Conservation (phyloP, 768 basidiomycete species). For the Tylopilus intermedius region DNA sequence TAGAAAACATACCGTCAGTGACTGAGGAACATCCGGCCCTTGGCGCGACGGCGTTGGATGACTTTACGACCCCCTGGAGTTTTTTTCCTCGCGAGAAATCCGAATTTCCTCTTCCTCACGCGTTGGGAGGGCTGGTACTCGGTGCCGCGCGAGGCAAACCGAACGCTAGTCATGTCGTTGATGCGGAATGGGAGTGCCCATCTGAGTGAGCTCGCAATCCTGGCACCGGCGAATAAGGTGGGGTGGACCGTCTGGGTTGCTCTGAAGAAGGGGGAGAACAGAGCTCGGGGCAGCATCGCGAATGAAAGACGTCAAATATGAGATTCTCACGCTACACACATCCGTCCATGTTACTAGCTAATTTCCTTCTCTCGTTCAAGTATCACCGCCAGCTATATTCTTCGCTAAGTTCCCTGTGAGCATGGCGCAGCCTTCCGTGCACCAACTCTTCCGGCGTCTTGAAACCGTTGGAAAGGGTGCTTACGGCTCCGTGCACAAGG, state of each 20-base stretch:
- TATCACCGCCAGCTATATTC: conserved; percentile 1
- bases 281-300: conserved; percentile 9
- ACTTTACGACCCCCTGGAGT: conserved; percentile 67
- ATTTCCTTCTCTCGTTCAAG: background rate
- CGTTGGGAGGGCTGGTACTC: conserved; percentile 97
- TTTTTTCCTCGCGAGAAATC: conserved; percentile 77
- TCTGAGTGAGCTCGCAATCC: conserved; percentile 14
- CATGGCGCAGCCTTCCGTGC: conserved; percentile 57
- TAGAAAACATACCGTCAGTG: conserved; percentile 48
- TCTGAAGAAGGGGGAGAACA: conserved; percentile 22
- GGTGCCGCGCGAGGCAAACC: conserved; percentile 69
- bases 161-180: conserved; percentile 26
- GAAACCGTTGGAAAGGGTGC: conserved; percentile 95
- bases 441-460: conserved; percentile 77
- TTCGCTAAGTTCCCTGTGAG: background rate
- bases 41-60: conserved; percentile 61
- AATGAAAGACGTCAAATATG: background rate
- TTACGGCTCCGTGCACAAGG: conserved; percentile 94
- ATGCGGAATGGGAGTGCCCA: conserved; percentile 22
- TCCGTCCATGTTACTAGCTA: background rate
- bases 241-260: conserved; percentile 22
- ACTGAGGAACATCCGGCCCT: conserved; percentile 74
- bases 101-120: conserved; percentile 87
- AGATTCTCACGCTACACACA: conserved; percentile 17
- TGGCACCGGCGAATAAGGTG: conserved; percentile 8